Evolutionary conservation across 257 asterid species (phyloP).

Genomic region (Petrea volubilis): DNA sequence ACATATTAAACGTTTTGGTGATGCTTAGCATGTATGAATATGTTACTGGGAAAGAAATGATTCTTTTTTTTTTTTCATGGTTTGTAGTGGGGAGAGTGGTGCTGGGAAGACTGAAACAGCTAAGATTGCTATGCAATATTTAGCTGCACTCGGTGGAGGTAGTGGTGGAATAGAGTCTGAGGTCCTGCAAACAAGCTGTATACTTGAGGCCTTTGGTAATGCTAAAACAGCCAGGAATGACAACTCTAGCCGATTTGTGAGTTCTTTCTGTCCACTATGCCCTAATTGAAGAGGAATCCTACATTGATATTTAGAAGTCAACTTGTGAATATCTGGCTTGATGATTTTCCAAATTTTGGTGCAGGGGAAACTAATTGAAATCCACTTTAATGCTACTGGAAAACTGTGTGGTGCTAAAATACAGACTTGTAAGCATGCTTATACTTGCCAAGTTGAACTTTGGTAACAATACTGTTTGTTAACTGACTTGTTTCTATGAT

Average conservation of each 20-base stretch:
- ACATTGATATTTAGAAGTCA: slow-evolving; percentile 20
- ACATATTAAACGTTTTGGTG: not conserved
- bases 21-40: slow-evolving; percentile 5
- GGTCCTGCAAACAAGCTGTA: slow-evolving; percentile 73
- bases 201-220: slow-evolving; percentile 97
- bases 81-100: slow-evolving; percentile 91
- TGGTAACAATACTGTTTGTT: not conserved
- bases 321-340: slow-evolving; percentile 15
- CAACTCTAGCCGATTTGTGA: slow-evolving; percentile 93
- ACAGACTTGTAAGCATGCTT: slow-evolving; percentile 75
- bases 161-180: slow-evolving; percentile 65
- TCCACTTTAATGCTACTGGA: slow-evolving; percentile 76
- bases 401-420: slow-evolving; percentile 83
- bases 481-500: slow-evolving; percentile 42
- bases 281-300: slow-evolving; percentile 11
- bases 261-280: slow-evolving; percentile 36
- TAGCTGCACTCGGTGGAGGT: slow-evolving; percentile 81
- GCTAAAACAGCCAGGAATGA: slow-evolving; percentile 81
- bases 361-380: slow-evolving; percentile 88
- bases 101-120: slow-evolving; percentile 99
- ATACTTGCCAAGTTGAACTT: slow-evolving; percentile 27
- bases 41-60: slow-evolving; percentile 7
- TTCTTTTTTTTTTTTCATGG: slow-evolving; percentile 20
- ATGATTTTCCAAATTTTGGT: slow-evolving; percentile 21
- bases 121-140: slow-evolving; percentile 84